Percentiles rank a stretch among this genome's conserved stretches.
These are phyloP conservation scores for Coprinopsis sp. DNA, from an alignment of 768 basidiomycete genomes.

Conservation along the genomic window DNA sequence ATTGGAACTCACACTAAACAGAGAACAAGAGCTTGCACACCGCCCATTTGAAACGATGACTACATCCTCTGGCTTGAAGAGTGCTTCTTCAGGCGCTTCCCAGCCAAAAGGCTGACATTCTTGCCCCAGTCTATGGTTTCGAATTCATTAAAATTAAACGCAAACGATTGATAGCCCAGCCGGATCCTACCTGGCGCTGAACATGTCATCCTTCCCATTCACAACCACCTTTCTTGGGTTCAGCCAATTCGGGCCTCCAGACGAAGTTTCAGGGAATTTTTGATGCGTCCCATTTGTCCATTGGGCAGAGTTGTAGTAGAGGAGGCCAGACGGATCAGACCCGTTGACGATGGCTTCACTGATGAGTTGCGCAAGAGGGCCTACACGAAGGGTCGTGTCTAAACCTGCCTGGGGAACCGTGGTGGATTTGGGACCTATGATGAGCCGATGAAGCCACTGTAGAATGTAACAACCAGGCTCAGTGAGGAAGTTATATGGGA, in stretches of 20 bases:
- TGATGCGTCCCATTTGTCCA: conserved; percentile 46
- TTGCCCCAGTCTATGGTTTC: conserved; percentile 34
- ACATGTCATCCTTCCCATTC: conserved; percentile 46
- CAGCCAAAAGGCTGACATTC: conserved; percentile 40
- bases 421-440: conserved; percentile 46
- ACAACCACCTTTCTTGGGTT: conserved; percentile 37
- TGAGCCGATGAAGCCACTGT: conserved; percentile 45
- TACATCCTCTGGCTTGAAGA: conserved; percentile 47
- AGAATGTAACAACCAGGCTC: conserved; percentile 4
- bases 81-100: conserved; percentile 35
- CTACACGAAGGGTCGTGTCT: conserved; percentile 44
- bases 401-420: conserved; percentile 54
- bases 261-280: conserved; percentile 32
- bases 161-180: not conserved
- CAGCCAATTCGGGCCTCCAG: conserved; percentile 42
- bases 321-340: conserved; percentile 38
- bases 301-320: conserved; percentile 45
- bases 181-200: conserved; percentile 38
- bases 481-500: conserved; percentile 1
- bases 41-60: conserved; percentile 56
- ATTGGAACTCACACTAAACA: conserved; percentile 36
- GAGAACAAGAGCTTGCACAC: conserved; percentile 46
- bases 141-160: not conserved
- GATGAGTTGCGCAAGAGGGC: conserved; percentile 47
- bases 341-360: conserved; percentile 39